A percentile compares a stretch with the other conserved stretches of the same genome.
phyloP scores from a whole-genome alignment of 2,329 filamentous ascomycete genomes.

The Pestalotiopsis sp. region DNA sequence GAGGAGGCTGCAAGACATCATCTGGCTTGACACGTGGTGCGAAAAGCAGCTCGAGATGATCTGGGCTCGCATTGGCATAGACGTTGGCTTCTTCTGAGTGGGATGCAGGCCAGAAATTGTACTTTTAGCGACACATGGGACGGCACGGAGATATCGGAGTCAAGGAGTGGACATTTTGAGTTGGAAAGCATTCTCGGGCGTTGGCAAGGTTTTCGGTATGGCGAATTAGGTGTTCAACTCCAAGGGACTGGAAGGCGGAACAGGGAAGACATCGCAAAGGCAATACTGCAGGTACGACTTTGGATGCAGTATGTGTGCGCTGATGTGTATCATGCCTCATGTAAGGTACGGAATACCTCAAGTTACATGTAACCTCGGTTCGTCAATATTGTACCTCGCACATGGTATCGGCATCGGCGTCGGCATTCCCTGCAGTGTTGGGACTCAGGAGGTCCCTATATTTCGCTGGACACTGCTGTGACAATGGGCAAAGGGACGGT shows the following conservation, averaged over 20 bases:
- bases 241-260: background rate
- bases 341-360: too few species aligned
- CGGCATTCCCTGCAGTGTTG: too few species aligned
- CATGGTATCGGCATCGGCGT: too few species aligned
- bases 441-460: too few species aligned
- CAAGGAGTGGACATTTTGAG: background rate
- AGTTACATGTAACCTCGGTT: too few species aligned
- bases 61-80: constrained; percentile 21
- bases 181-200: background rate
- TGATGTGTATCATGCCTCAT: too few species aligned
- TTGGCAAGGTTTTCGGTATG: background rate
- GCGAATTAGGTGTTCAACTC: background rate
- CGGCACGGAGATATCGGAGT: background rate
- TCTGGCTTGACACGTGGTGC: constrained; percentile 35
- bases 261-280: background rate
- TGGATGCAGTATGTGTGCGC: too few species aligned
- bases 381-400: too few species aligned
- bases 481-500: too few species aligned
- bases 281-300: too few species aligned
- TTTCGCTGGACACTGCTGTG: too few species aligned
- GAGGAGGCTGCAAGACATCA: constrained; percentile 26
- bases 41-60: constrained; percentile 31
- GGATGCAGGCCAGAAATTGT: background rate
- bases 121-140: background rate
- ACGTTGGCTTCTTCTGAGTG: background rate